Base-by-base conservation (phyloP, 495 filamentous ascomycete genomes). In the Daldinia decipiens region DNA sequence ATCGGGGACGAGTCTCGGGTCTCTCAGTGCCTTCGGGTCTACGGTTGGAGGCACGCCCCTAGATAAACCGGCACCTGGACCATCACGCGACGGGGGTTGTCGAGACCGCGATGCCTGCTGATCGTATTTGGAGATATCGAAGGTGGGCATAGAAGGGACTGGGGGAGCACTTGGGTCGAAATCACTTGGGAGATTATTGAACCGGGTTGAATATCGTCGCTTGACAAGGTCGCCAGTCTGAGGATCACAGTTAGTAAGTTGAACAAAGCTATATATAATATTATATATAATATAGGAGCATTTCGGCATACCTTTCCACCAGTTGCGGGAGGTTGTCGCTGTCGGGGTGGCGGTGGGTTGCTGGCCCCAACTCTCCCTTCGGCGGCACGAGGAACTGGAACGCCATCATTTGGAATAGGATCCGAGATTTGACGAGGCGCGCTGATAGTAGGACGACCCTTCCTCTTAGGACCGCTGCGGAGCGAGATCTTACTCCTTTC, bases 141-240 rank as follows among this genome's bases (percentile, higher is more conserved):
- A 83, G 71, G 67, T 80, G 45, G 88, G 89, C 62, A 92, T 67
- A 17, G 82, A 70, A 3, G 93, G 93, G 64, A 95, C 81, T 0
- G 92, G 91, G 34, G 85, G 89, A 52, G 81, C 84, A 47, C 81
- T 82, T 62, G 87, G 85, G 61, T 87, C 84, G 71, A 91, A 92
- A 67, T 93, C 90, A 45, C 76, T 73, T 0, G 92, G 91, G 11
- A 90, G 80, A 56, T 90, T 87, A 70, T 92, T 92, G 78, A 97
- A 97, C 56, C 94, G 87, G 31, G 93, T 93, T 17, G 95, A 98
- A 79, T 98, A 98, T 61, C 95, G 85, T 63, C 92, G 85, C 80
- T 98, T 98, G 55, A 99, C 96, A 54, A 98, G 83, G 79, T 99
- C 96, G 21, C 93, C 90, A 3, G 94, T 97, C 82, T 45, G 57